Conservation (phyloP, 495 filamentous ascomycete species). For the Filosporella fistucella region DNA sequence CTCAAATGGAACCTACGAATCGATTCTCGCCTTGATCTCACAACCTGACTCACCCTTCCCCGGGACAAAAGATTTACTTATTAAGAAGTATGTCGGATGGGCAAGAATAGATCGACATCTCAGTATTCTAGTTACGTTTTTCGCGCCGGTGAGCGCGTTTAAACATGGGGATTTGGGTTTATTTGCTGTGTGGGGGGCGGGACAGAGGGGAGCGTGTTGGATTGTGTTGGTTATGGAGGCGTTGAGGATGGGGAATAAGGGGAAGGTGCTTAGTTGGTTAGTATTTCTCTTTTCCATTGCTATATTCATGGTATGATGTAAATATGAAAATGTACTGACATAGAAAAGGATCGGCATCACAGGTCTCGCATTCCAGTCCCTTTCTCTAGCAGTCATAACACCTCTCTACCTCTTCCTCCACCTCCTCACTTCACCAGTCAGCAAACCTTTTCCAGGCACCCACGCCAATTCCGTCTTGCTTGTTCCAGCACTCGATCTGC, state of each 20-base stretch:
- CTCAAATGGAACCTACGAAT: conserved; percentile 34
- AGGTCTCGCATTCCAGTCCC: conserved; percentile 48
- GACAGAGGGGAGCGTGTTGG: conserved; percentile 53
- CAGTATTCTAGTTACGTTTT: conserved; percentile 45
- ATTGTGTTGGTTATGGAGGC: conserved; percentile 50
- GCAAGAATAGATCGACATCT: conserved; percentile 41
- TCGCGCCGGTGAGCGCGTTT: conserved; percentile 51
- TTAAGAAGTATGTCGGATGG: conserved; percentile 47
- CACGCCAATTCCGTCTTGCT: conserved; percentile 36
- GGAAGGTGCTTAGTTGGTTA: conserved; percentile 48
- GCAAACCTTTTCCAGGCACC: conserved; percentile 34
- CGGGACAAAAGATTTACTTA: conserved; percentile 30
- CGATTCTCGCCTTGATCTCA: conserved; percentile 19
- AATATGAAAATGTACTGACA: background rate
- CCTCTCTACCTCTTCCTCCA: conserved; percentile 50
- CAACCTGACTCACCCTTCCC: conserved; percentile 32
- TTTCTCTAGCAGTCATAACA: conserved; percentile 47
- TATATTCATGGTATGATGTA: background rate
- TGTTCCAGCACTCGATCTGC: conserved; percentile 41
- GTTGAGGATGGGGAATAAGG: conserved; percentile 48
- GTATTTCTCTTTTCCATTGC: conserved; percentile 11
- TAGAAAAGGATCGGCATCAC: conserved; percentile 39
- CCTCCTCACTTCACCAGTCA: conserved; percentile 47
- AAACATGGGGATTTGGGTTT: conserved; percentile 37
- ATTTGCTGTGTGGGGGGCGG: conserved; percentile 45